Base-by-base conservation (phyloP, 176 grass and related monocot genomes). In the Zoysia pacifica region DNA sequence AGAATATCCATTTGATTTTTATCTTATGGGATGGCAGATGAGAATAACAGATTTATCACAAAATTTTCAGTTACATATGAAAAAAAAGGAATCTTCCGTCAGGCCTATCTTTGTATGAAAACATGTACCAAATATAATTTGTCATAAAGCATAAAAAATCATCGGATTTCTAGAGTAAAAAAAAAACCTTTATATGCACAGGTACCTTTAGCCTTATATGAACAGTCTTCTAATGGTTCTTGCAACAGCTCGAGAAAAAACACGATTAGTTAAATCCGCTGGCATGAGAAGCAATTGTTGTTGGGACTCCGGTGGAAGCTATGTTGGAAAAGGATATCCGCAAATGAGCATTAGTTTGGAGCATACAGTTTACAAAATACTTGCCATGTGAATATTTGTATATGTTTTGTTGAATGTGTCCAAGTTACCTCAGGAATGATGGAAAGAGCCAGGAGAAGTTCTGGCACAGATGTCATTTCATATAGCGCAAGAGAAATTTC, bases 141-240 rank as follows among this genome's bases (percentile, higher is more conserved):
- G 28, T 28, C n/a, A 3, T 60, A 1, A 62, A 36, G 20, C 6
- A 4, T 4, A 62, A 36, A 62, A 62, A 62, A 75, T 10, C 11
- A 41, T 61, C 52, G 7, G 3, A 44, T 63, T 84, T 84, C 55
- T 74, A 58, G 5, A 51, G 8, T 62, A 36, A 1, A 73, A 68
- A 55, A 58, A 58, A 41, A 77, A 49, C 56, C 35, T 76, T 85
- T 74, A 95, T 46, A 70, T 83, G 69, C 93, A 89, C 74, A 93
- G 76, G 68, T 53, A 85, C 72, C 65, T 81, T 59, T 38, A 65
- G 61, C 46, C 69, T 85, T 74, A 95, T 41, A 70, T 80, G 77
- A 98, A 89, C 75, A 94, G 73, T 72, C 79, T 87, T 86, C 92
- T 82, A 54, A 98, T 82, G 67, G 96, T 89, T 86, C 96, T 93